phyloP scores from a whole-genome alignment of 2,329 filamentous ascomycete species.

The Amesomyces nigricolor region DNA sequence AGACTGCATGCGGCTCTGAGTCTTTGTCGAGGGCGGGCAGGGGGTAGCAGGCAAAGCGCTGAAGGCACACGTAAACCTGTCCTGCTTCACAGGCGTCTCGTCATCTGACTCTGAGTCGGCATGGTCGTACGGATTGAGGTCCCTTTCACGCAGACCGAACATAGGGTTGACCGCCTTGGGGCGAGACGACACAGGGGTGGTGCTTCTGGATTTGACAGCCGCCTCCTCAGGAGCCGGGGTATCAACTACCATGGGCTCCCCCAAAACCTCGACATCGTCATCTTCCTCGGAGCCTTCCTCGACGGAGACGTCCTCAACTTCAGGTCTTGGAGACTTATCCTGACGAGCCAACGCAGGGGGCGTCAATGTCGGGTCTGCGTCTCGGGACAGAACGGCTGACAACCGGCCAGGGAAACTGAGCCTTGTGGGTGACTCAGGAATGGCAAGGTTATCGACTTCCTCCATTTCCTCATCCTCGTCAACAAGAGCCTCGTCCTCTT shows the following conservation, averaged over 20 bases:
- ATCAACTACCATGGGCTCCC: conserved; percentile 16
- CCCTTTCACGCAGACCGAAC: conserved; percentile 45
- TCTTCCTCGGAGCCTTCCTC: background rate
- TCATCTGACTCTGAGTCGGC: conserved; percentile 52
- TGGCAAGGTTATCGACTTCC: conserved; percentile 13
- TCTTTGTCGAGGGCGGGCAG: conserved; percentile 30
- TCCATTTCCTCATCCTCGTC: conserved; percentile 21
- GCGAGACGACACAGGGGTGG: conserved; percentile 29
- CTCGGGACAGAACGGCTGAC: conserved; percentile 36
- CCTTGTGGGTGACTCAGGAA: conserved; percentile 27
- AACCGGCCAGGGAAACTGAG: conserved; percentile 34
- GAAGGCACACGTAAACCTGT: conserved; percentile 27
- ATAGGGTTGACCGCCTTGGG: conserved; percentile 28
- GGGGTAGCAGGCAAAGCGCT: conserved; percentile 39
- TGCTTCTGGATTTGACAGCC: conserved; percentile 15
- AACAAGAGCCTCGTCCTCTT: background rate
- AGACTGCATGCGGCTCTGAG: conserved; percentile 3
- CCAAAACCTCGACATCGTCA: background rate
- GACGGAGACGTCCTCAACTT: background rate
- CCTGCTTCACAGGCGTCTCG: conserved; percentile 36
- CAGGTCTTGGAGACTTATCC: background rate
- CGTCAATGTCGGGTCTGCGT: conserved; percentile 26
- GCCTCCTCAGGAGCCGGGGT: conserved; percentile 11
- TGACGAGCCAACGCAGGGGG: conserved; percentile 6
- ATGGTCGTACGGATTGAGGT: conserved; percentile 39